Conservation (phyloP, 148 eudicot genomes). For the Vaccinium myrtillus region DNA sequence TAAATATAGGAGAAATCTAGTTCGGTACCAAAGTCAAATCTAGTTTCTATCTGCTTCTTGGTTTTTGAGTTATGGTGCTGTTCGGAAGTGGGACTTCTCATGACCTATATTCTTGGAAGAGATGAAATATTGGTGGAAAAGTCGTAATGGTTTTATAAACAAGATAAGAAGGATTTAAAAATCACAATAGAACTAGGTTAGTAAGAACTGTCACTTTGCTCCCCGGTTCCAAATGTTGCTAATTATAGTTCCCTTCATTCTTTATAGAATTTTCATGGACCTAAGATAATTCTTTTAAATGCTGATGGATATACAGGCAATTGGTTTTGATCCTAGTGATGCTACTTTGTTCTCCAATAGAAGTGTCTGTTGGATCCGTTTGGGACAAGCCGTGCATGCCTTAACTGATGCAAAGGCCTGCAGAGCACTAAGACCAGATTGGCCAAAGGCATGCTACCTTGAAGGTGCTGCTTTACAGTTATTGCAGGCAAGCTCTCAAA, state of each 20-base stretch:
- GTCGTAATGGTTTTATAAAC: too few species aligned
- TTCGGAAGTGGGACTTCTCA: not conserved
- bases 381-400: constrained; percentile 88
- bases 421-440: constrained; percentile 75
- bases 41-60: too few species aligned
- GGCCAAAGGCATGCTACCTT: constrained; percentile 93
- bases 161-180: too few species aligned
- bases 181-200: too few species aligned
- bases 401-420: constrained; percentile 74
- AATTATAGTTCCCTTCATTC: not conserved
- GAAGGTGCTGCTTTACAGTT: constrained; percentile 87
- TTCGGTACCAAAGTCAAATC: too few species aligned
- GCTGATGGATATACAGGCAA: constrained; percentile 57
- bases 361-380: constrained; percentile 89
- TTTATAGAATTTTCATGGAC: not conserved
- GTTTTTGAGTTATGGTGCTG: too few species aligned
- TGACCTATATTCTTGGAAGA: not conserved
- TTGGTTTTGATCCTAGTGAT: constrained; percentile 81
- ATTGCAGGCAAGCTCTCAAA: constrained; percentile 47
- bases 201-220: too few species aligned
- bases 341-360: constrained; percentile 81
- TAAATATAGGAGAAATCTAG: too few species aligned
- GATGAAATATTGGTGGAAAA: not conserved
- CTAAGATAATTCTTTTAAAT: not conserved
- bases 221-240: too few species aligned